These are phyloP conservation scores for Aegilops umbellulata DNA, from an alignment of 176 grass and related monocot genomes.

Conservation along the genomic window DNA sequence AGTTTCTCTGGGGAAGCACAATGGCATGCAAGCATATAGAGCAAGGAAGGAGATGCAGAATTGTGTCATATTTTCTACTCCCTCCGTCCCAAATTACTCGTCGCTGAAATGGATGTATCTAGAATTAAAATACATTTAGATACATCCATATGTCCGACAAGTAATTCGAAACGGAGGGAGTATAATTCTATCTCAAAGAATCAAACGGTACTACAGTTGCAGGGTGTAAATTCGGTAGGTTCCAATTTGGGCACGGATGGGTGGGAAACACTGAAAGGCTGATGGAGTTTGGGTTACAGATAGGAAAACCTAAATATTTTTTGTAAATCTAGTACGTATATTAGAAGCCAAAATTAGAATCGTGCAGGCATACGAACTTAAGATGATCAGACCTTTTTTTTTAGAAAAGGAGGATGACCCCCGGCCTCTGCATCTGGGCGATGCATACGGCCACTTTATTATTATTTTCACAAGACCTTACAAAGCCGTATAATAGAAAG, in stretches of 20 bases:
- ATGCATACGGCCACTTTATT: too few species aligned
- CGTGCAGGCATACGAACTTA: background rate
- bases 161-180: too few species aligned
- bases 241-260: background rate
- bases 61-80: background rate
- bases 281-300: background rate
- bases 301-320: slow-evolving; percentile 4
- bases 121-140: too few species aligned
- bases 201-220: background rate
- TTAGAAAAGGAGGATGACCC: too few species aligned
- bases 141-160: too few species aligned
- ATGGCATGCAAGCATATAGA: background rate
- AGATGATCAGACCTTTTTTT: background rate
- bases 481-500: too few species aligned
- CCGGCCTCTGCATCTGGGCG: too few species aligned
- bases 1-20: background rate
- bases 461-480: too few species aligned
- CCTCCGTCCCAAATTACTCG: too few species aligned
- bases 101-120: too few species aligned
- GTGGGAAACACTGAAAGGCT: background rate
- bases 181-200: background rate
- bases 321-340: background rate
- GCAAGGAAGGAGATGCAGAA: background rate
- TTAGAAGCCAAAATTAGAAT: background rate
- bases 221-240: slow-evolving; percentile 15